Conservation (phyloP, 371 early-diverging fungal genomes). For the Saksenaea vasiformis region DNA sequence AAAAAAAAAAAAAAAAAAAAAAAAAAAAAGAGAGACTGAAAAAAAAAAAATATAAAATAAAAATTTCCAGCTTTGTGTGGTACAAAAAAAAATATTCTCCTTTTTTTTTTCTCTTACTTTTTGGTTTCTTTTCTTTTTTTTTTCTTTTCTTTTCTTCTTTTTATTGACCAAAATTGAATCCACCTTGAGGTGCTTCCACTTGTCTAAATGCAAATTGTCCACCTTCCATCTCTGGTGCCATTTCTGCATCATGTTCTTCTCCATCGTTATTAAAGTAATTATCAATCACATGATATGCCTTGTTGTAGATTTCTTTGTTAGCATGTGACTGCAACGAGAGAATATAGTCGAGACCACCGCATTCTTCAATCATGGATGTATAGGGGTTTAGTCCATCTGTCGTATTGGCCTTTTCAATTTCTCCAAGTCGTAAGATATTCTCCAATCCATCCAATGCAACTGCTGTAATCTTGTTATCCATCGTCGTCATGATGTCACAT, state of each 20-base stretch:
- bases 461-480: constrained; percentile 81
- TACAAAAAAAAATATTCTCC: not conserved
- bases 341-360: constrained; percentile 91
- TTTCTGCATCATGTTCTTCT: constrained; percentile 58
- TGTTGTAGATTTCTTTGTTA: constrained; percentile 93
- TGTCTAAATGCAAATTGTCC: constrained; percentile 67
- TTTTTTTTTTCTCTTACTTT: not conserved
- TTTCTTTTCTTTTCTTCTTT: not conserved
- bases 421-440: constrained; percentile 72
- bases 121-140: not conserved
- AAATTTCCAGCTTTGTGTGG: constrained; percentile 6
- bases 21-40: not conserved
- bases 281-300: constrained; percentile 90
- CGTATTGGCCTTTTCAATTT: constrained; percentile 43
- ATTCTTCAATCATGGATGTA: constrained; percentile 86
- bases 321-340: constrained; percentile 90
- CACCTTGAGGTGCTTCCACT: constrained; percentile 66
- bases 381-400: constrained; percentile 78
- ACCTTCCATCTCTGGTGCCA: constrained; percentile 63
- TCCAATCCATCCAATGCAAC: constrained; percentile 91
- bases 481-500: constrained; percentile 73
- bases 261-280: constrained; percentile 91
- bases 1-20: constrained; percentile 1
- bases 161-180: constrained; percentile 65
- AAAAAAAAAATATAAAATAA: constrained; percentile 4